A percentile compares a stretch with the other conserved stretches of the same genome.
Conservation (phyloP, 2,329 filamentous ascomycete genomes). For the Beauveria bassiana region DNA sequence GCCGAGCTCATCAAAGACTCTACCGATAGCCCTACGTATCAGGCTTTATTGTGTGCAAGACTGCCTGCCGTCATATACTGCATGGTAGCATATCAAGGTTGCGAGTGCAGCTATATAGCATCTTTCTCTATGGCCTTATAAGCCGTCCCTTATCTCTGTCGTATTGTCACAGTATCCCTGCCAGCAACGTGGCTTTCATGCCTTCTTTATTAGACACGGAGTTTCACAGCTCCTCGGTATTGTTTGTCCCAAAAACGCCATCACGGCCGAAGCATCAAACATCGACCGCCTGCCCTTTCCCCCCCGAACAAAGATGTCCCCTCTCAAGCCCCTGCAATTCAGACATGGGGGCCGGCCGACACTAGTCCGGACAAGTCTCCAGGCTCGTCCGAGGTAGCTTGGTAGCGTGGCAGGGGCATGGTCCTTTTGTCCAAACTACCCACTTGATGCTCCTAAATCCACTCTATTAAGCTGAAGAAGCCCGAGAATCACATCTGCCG, state of each 20-base stretch:
- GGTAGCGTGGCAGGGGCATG: conserved; percentile 10
- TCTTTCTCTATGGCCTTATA: background rate
- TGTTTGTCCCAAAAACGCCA: background rate
- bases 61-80: background rate
- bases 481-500: background rate
- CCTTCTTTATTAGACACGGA: background rate
- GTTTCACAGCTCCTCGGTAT: background rate
- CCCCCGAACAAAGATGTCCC: background rate
- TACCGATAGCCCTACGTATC: background rate
- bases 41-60: background rate
- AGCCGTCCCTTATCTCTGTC: background rate
- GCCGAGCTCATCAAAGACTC: background rate
- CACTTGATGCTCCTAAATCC: background rate
- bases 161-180: background rate
- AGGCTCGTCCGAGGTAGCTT: conserved; percentile 1
- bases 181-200: background rate
- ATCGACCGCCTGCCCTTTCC: background rate
- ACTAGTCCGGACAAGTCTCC: conserved; percentile 6
- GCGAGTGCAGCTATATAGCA: background rate
- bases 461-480: conserved; percentile 1
- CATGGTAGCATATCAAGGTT: background rate
- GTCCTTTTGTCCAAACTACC: conserved; percentile 10
- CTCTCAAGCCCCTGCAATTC: conserved; percentile 5
- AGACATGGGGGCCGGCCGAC: background rate
- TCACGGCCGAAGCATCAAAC: background rate